These are phyloP conservation scores for Candida koratica DNA, from an alignment of 805 yeast species.

Conservation along the genomic window DNA sequence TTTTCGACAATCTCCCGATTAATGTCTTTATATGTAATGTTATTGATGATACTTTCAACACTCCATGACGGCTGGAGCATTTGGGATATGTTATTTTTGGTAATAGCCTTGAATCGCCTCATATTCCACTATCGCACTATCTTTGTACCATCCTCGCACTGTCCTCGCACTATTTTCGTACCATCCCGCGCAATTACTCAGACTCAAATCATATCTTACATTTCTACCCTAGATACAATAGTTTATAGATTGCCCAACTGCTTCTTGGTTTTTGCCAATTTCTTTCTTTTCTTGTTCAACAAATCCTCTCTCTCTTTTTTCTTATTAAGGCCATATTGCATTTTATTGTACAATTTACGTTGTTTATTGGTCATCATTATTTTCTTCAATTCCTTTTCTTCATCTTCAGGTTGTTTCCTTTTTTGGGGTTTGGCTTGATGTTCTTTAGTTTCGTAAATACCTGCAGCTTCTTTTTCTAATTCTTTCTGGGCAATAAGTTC, in stretches of 20 bases:
- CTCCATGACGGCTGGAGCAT: constrained; percentile 18
- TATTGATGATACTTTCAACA: constrained; percentile 16
- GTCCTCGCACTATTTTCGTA: background rate
- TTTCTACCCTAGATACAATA: background rate
- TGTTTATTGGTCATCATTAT: constrained; percentile 98
- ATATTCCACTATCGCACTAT: too few relatives aligned
- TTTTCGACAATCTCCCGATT: constrained; percentile 15
- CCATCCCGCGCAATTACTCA: background rate
- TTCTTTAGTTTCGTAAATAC: constrained; percentile 60
- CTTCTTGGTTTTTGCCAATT: constrained; percentile 60
- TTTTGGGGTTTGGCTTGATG: constrained; percentile 34
- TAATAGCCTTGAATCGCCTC: too few relatives aligned
- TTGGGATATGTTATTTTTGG: too few relatives aligned
- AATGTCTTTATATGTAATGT: constrained; percentile 1
- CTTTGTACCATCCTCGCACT: too few relatives aligned
- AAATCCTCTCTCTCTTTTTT: constrained; percentile 72
- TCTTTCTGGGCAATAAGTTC: constrained; percentile 81
- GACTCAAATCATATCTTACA: background rate
- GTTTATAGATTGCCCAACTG: constrained; percentile 25
- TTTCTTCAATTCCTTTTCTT: constrained; percentile 88
- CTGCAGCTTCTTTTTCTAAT: constrained; percentile 73
- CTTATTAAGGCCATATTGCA: constrained; percentile 86
- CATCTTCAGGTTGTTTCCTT: constrained; percentile 49
- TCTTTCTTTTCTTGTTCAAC: constrained; percentile 64
- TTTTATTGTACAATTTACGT: constrained; percentile 87